These are phyloP conservation scores for Polyporus arcularius DNA, from an alignment of 768 basidiomycete genomes.

Conservation along the genomic window DNA sequence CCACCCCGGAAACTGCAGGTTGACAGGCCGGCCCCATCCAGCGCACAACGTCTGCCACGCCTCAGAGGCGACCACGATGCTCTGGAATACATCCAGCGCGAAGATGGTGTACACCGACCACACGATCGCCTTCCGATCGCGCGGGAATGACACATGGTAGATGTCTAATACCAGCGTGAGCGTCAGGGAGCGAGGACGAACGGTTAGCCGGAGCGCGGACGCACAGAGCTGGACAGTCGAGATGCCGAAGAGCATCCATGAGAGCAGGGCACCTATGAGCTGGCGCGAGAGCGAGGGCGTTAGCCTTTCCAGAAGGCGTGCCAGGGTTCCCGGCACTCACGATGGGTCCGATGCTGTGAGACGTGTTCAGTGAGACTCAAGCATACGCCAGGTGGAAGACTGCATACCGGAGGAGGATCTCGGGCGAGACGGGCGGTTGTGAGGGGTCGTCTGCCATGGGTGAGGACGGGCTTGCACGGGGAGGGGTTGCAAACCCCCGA, in stretches of 20 bases:
- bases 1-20: not conserved
- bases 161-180: not conserved
- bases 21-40: not conserved
- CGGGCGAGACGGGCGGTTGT: not conserved
- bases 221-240: not conserved
- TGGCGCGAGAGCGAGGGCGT: not conserved
- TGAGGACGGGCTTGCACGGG: too few relatives aligned
- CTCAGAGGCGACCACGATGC: not conserved
- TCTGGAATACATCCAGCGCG: constrained; percentile 1
- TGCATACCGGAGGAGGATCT: not conserved
- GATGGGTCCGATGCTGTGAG: not conserved
- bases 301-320: not conserved
- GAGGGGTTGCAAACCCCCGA: too few relatives aligned
- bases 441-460: not conserved
- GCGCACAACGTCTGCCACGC: not conserved
- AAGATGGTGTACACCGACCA: not conserved
- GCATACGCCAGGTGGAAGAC: not conserved
- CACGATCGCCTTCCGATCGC: not conserved
- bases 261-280: not conserved
- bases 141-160: not conserved
- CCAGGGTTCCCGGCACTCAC: not conserved
- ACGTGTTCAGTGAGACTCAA: not conserved
- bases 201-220: not conserved
- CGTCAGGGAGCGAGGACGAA: not conserved
- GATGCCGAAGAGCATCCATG: not conserved